A percentile compares a stretch with the other conserved stretches of the same genome.
Conservation (phyloP, 2,329 filamentous ascomycete genomes). For the Colletotrichum lini region DNA sequence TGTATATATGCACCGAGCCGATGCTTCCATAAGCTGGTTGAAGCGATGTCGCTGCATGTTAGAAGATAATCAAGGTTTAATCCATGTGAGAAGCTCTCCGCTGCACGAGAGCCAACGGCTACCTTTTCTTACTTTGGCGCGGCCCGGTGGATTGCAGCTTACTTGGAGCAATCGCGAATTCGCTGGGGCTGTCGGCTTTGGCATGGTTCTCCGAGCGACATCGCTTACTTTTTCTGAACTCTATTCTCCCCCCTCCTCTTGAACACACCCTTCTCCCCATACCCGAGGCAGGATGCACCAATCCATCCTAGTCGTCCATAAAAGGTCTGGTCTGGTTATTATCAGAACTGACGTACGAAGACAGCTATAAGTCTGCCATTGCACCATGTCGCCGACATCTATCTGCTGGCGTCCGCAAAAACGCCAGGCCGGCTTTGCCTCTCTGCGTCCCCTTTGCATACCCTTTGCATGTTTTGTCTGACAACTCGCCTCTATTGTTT, state of each 20-base stretch:
- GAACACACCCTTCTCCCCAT: constrained; percentile 15
- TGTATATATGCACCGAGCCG: background rate
- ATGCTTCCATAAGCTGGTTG: background rate
- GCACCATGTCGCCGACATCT: background rate
- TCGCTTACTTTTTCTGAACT: constrained; percentile 17
- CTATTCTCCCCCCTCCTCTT: background rate
- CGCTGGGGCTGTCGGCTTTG: constrained; percentile 4
- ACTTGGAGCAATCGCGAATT: constrained; percentile 5
- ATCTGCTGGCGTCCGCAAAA: background rate
- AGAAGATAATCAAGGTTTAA: background rate
- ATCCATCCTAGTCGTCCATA: background rate
- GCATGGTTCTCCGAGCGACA: background rate
- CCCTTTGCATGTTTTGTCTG: background rate
- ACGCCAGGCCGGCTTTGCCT: no score
- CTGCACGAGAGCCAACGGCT: background rate
- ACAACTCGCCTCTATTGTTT: background rate
- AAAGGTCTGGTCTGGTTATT: no score
- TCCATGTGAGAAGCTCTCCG: background rate
- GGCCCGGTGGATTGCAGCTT: no score
- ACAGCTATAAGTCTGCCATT: background rate
- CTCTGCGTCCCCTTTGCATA: background rate
- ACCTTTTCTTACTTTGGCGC: background rate
- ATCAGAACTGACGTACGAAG: no score
- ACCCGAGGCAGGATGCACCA: constrained; percentile 8
- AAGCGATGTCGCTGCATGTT: background rate